Conservation (phyloP, 2,329 filamentous ascomycete species). For the Ceratocystis eucalypticola region DNA sequence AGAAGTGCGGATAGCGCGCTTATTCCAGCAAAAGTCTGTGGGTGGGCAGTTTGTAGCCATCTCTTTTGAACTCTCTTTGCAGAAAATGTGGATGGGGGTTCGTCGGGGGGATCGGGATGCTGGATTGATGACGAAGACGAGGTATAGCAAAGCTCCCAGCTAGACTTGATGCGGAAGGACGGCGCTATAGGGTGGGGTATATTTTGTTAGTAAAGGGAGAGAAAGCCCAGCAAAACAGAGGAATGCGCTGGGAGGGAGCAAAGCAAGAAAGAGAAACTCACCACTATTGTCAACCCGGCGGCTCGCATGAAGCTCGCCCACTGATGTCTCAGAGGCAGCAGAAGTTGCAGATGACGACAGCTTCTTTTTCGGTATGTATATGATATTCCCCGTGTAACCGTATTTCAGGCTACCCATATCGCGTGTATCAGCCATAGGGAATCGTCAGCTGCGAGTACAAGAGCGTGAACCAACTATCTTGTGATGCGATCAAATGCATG, state of each 20-base stretch:
- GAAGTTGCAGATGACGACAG: no score
- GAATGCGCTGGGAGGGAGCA: background rate
- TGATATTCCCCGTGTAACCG: constrained; percentile 13
- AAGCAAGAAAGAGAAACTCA: background rate
- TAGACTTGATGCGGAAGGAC: constrained; percentile 9
- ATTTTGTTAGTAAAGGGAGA: background rate
- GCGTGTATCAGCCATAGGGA: constrained; percentile 17
- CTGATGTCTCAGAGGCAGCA: background rate
- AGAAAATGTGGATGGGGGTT: background rate
- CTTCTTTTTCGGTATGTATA: constrained; percentile 13
- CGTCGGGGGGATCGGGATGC: background rate
- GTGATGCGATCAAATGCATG: constrained; percentile 13
- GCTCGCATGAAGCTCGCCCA: constrained; percentile 12
- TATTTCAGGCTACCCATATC: constrained; percentile 17
- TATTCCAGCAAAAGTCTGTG: constrained; percentile 35
- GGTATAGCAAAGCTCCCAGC: constrained; percentile 19
- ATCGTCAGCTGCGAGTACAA: constrained; percentile 10
- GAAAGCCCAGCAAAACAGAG: background rate
- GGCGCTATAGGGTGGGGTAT: constrained; percentile 7
- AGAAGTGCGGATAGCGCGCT: constrained; percentile 26
- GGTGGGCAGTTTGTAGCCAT: constrained; percentile 40
- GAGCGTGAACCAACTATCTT: constrained; percentile 6
- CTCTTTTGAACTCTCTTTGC: constrained; percentile 28
- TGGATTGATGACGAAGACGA: constrained; percentile 5
- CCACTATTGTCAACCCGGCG: constrained; percentile 10